phyloP scores from a whole-genome alignment of 495 filamentous ascomycete genomes.

The Xylaria longipes region DNA sequence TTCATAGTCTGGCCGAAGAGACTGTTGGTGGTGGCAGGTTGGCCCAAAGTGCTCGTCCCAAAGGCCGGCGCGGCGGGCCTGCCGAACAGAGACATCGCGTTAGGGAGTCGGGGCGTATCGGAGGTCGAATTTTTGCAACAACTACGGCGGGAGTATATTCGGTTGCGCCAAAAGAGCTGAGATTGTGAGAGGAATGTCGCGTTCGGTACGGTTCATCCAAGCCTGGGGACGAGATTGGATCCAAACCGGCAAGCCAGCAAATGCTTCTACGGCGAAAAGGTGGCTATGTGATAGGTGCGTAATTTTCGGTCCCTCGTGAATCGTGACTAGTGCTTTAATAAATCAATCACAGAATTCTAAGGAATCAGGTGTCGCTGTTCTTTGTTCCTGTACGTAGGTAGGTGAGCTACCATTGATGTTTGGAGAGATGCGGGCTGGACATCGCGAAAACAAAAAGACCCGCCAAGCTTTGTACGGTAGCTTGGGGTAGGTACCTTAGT shows the following conservation, averaged over 20 bases:
- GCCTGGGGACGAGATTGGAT: neutral
- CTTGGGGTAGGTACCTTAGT: neutral
- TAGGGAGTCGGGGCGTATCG: neutral
- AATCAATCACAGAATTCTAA: neutral
- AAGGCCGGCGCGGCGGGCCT: constrained; percentile 33
- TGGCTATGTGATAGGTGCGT: neutral
- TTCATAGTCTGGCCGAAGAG: constrained; percentile 32
- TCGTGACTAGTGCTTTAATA: neutral
- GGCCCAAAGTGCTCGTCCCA: constrained; percentile 29
- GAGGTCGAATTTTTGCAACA: neutral
- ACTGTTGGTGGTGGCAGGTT: constrained; percentile 21
- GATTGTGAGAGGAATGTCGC: neutral
- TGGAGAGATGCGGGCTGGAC: neutral
- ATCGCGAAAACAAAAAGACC: constrained; percentile 28
- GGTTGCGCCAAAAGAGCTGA: neutral
- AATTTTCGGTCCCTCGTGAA: neutral
- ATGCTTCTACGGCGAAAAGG: neutral
- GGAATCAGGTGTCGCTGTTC: constrained; percentile 3
- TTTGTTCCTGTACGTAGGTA: constrained; percentile 7
- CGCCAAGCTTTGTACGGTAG: neutral
- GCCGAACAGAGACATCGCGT: constrained; percentile 35
- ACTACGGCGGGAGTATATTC: neutral
- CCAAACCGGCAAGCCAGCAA: neutral
- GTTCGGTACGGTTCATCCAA: constrained; percentile 5
- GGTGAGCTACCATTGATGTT: constrained; percentile 9